phyloP scores from a whole-genome alignment of 805 yeast genomes.

The Wickerhamiella lipophila region DNA sequence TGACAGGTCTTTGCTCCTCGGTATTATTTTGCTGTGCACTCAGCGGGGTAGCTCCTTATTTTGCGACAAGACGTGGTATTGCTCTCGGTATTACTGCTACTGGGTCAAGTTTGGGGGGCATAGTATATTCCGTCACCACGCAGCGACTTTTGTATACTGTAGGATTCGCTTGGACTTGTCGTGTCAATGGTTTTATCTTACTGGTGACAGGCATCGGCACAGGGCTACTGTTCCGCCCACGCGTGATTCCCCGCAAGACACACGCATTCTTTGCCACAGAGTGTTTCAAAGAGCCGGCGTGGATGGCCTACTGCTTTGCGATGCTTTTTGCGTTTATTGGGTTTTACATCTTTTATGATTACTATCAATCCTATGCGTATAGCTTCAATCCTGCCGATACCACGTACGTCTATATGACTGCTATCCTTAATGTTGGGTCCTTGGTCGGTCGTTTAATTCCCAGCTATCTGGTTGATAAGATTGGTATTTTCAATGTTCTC shows the following conservation, averaged over 20 bases:
- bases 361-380: constrained; percentile 26
- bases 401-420: constrained; percentile 25
- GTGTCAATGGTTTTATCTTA: constrained; percentile 38
- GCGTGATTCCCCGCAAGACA: constrained; percentile 25
- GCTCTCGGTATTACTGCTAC: constrained; percentile 37
- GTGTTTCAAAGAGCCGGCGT: constrained; percentile 24
- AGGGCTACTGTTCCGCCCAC: constrained; percentile 21
- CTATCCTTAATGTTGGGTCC: constrained; percentile 30
- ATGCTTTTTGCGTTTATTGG: constrained; percentile 26
- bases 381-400: constrained; percentile 17
- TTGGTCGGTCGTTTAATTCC: constrained; percentile 40
- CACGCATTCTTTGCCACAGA: constrained; percentile 18
- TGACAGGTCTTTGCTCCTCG: constrained; percentile 35
- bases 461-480: constrained; percentile 35
- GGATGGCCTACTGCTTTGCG: constrained; percentile 22
- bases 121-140: constrained; percentile 37
- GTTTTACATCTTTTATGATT: constrained; percentile 28
- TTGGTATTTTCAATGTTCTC: constrained; percentile 36
- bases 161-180: constrained; percentile 44
- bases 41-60: constrained; percentile 37
- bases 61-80: constrained; percentile 32
- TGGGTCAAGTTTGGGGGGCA: constrained; percentile 43
- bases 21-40: constrained; percentile 35
- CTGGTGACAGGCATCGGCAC: constrained; percentile 23
- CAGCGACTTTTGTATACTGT: constrained; percentile 32